Conservation (phyloP, 2,329 filamentous ascomycete genomes). For the Stagonosporopsis chrysanthemi region DNA sequence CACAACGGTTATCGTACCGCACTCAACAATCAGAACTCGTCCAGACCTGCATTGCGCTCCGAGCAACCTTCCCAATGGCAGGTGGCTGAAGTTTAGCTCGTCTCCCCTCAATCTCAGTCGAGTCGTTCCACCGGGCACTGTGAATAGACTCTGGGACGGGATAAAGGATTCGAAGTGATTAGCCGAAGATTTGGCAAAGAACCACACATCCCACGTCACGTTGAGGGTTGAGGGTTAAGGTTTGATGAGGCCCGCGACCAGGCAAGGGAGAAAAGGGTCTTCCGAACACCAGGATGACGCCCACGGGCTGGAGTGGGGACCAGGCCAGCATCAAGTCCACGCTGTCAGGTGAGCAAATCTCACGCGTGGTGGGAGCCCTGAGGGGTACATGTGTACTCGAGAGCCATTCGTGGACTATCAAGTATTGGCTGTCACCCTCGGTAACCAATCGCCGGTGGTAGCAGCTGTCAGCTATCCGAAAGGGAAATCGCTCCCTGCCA, state of each 20-base stretch:
- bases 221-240: background rate
- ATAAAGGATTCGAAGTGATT: background rate
- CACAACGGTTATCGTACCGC: constrained; percentile 26
- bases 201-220: background rate
- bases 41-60: constrained; percentile 26
- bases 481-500: constrained; percentile 30
- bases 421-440: constrained; percentile 45
- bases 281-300: constrained; percentile 28
- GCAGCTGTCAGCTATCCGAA: constrained; percentile 23
- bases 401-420: constrained; percentile 45
- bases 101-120: constrained; percentile 7
- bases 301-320: constrained; percentile 13
- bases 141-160: background rate
- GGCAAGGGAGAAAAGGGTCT: constrained; percentile 20
- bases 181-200: constrained; percentile 12
- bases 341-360: constrained; percentile 46
- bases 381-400: constrained; percentile 40
- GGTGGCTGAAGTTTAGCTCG: constrained; percentile 19
- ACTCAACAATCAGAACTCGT: constrained; percentile 32
- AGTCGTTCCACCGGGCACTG: constrained; percentile 7
- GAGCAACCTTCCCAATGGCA: constrained; percentile 25
- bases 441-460: constrained; percentile 43
- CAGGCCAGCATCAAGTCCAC: constrained; percentile 27
- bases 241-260: constrained; percentile 16
- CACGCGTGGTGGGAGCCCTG: constrained; percentile 26